These are phyloP conservation scores for Chrysophaeum taylorii DNA, from an alignment of 352 stramenopile genomes.

Conservation along the genomic window DNA sequence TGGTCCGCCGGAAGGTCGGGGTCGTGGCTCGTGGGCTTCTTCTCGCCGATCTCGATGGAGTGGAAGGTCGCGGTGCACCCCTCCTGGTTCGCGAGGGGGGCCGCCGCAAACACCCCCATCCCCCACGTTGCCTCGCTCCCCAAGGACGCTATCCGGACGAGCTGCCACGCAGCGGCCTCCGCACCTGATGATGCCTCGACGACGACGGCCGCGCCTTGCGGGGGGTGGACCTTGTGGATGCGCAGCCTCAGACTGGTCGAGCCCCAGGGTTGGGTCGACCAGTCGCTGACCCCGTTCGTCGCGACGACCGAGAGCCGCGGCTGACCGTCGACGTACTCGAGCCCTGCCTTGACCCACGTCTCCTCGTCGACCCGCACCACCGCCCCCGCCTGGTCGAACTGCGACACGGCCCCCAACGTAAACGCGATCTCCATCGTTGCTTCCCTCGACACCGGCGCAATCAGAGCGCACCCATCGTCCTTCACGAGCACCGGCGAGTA, in stretches of 20 bases:
- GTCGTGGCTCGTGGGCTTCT: too few relatives aligned
- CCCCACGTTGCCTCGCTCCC: too few relatives aligned
- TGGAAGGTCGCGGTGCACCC: too few relatives aligned
- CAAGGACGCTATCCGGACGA: too few relatives aligned
- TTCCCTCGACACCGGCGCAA: conserved; percentile 15
- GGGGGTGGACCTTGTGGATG: too few relatives aligned
- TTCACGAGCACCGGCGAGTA: conserved; percentile 37
- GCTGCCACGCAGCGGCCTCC: too few relatives aligned
- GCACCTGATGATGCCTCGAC: too few relatives aligned
- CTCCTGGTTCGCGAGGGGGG: too few relatives aligned
- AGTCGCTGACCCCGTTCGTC: conserved; percentile 35
- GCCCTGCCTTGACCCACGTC: conserved; percentile 36
- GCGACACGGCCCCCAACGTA: conserved; percentile 16
- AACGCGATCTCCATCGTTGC: conserved; percentile 29
- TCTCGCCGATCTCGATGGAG: too few relatives aligned
- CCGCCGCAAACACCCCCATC: too few relatives aligned
- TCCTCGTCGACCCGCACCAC: conserved; percentile 27
- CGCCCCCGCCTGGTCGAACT: conserved; percentile 39
- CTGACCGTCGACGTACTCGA: conserved; percentile 32
- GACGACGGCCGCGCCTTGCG: too few relatives aligned
- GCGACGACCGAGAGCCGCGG: conserved; percentile 36
- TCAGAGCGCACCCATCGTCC: conserved; percentile 27
- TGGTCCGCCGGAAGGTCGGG: too few relatives aligned
- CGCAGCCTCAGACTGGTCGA: conserved; percentile 18
- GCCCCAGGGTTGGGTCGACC: conserved; percentile 30